Percentiles rank a stretch among this genome's conserved stretches.
Conservation (phyloP, 2,329 filamentous ascomycete genomes). For the Fusarium verrucosum region DNA sequence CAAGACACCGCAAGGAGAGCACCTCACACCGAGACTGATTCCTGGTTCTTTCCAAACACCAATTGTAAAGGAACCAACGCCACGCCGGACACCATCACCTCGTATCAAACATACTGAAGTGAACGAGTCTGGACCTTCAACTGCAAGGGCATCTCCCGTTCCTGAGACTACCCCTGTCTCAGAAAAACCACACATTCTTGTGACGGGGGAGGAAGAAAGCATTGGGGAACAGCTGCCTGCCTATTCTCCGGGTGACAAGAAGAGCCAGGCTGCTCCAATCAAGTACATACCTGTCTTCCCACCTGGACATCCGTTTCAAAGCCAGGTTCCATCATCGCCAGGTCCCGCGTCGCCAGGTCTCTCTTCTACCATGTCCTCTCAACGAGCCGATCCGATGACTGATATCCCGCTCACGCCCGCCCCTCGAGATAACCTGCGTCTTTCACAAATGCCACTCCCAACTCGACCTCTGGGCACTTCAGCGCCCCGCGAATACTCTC, state of each 20-base stretch:
- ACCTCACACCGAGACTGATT: constrained; percentile 27
- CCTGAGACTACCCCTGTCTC: constrained; percentile 28
- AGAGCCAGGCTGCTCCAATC: constrained; percentile 47
- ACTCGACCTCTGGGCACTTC: constrained; percentile 57
- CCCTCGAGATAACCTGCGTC: constrained; percentile 28
- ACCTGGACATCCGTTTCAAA: constrained; percentile 58
- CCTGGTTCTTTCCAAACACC: constrained; percentile 45
- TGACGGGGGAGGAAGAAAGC: constrained; percentile 49
- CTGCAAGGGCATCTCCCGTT: constrained; percentile 28
- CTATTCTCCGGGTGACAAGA: constrained; percentile 60
- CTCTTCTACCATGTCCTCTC: constrained; percentile 68
- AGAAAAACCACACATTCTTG: constrained; percentile 54
- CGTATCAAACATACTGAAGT: constrained; percentile 22
- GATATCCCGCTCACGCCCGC: constrained; percentile 65
- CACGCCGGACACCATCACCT: constrained; percentile 49
- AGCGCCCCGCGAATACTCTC: constrained; percentile 56
- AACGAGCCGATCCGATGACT: constrained; percentile 67
- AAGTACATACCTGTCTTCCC: constrained; percentile 69
- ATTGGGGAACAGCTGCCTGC: constrained; percentile 60
- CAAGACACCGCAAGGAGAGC: constrained; percentile 27
- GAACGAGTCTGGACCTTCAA: constrained; percentile 32
- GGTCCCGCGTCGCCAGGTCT: constrained; percentile 70
- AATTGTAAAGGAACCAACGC: constrained; percentile 51
- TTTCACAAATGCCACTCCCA: constrained; percentile 50
- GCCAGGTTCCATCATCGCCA: constrained; percentile 65